Evolutionary conservation across 2,329 filamentous ascomycete species (phyloP).

Genomic region (Penicillium sp.): DNA sequence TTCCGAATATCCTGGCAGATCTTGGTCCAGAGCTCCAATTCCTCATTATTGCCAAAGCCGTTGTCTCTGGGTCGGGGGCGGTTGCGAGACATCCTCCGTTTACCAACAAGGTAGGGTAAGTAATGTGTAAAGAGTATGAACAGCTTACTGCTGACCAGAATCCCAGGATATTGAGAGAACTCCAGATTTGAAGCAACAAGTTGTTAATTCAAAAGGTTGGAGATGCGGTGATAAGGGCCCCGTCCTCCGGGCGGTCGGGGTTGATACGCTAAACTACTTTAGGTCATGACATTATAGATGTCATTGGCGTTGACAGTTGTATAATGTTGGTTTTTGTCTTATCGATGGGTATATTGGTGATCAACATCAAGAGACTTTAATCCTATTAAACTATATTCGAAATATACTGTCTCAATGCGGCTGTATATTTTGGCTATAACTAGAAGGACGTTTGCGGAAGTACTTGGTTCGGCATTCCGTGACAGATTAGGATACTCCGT

Average conservation of each 20-base stretch:
- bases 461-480: neutral
- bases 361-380: accelerated
- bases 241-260: slow-evolving; percentile 7
- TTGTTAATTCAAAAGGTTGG: slow-evolving; percentile 4
- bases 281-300: neutral
- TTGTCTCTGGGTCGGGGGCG: slow-evolving; percentile 44
- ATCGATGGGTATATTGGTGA: neutral
- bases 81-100: slow-evolving; percentile 41
- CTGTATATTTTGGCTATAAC: neutral
- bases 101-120: neutral
- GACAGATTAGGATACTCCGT: neutral
- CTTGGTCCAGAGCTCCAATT: slow-evolving; percentile 47
- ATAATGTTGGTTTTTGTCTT: neutral
- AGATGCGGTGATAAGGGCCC: slow-evolving; percentile 8
- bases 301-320: neutral
- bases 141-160: neutral
- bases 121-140: neutral
- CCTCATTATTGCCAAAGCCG: slow-evolving; percentile 44
- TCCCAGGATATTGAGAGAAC: neutral
- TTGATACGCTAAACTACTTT: slow-evolving; percentile 7
- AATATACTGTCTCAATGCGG: neutral
- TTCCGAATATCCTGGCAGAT: slow-evolving; percentile 44
- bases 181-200: neutral
- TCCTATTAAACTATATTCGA: accelerated
- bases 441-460: neutral